Base-by-base conservation (phyloP, 495 filamentous ascomycete species). In the Hypomontagnella monticulosa region DNA sequence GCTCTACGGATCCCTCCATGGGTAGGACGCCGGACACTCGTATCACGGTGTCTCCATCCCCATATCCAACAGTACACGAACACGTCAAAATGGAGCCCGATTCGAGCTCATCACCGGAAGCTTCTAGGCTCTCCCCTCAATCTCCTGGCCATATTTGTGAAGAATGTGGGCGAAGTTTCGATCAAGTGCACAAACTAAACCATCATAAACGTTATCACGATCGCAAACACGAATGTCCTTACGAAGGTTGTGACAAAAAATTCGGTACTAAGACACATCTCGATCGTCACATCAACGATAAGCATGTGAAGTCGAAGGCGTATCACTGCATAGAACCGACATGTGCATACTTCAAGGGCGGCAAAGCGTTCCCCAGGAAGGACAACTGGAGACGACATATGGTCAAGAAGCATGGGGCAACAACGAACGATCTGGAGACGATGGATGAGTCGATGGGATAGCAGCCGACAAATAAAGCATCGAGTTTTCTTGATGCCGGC, bases 201-300 rank as follows among this genome's bases (percentile, higher is more conserved):
- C 81, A 83, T 46, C 81, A 83, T 63, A 78, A 78, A 16, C 76
- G 81, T 9, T 83, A 83, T 44, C 81, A 83, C 51, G 76, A 80
- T 11, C 76, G 78, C 23, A 78, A 78, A 3, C 80, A 79, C 57
- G 76, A 76, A 48, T 83, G 81, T 59, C 58, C 72, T 5, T 72
- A 76, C 16, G 64, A 69, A 0, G 76, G 71, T 8, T 83, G 81
- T 54, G 70, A 70, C 23, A 80, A 77, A 64, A 73, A 71, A 44
- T 83, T 83, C 51, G 81, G 81, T 48, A 83, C 81, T n/a, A 81
- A 81, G 57, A 83, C 81, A 34, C 81, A 83, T 54, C 72, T 83
- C 16, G 78, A 81, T 44, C 79, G 81, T 5, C 81, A 83, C 67
- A 77, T 82, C 72, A 83, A 83, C 66, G 81, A 83, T 60, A 77